Conservation (phyloP, 2,329 filamentous ascomycete genomes). For the Phialophora macrospora region DNA sequence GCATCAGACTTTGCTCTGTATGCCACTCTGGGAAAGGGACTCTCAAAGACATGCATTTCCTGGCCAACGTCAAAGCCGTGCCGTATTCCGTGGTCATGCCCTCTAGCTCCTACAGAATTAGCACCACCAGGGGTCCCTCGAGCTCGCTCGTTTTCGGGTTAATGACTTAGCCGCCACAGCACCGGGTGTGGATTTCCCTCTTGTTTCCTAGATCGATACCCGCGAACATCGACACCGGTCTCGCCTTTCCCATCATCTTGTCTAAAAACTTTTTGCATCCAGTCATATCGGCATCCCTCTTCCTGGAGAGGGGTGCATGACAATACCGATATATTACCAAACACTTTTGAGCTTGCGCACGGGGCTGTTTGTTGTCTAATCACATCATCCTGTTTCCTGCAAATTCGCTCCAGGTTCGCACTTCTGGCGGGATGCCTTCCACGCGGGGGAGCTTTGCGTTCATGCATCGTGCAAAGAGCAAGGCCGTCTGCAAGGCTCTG, state of each 20-base stretch:
- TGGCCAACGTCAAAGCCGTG: neutral
- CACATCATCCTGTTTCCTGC: slow-evolving; percentile 69
- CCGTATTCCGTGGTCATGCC: neutral
- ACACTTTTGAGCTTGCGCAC: neutral
- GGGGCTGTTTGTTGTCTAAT: neutral
- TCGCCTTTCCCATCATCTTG: neutral
- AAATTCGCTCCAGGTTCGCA: slow-evolving; percentile 94
- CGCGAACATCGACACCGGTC: neutral
- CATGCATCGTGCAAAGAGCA: slow-evolving; percentile 96
- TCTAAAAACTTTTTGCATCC: slow-evolving; percentile 9
- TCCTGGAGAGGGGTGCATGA: neutral
- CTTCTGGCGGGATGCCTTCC: slow-evolving; percentile 88
- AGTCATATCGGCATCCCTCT: neutral
- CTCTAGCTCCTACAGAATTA: neutral
- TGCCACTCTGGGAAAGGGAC: neutral
- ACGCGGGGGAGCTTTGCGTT: slow-evolving; percentile 88
- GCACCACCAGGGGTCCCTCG: neutral
- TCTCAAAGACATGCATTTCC: neutral
- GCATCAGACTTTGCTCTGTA: neutral
- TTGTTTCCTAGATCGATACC: neutral
- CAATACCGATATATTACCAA: neutral
- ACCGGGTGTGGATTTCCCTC: neutral
- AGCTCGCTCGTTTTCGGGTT: neutral
- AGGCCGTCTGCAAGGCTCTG: slow-evolving; percentile 70
- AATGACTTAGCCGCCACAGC: slow-evolving; percentile 4